Percentiles rank a stretch among this genome's conserved stretches.
These are phyloP conservation scores for Nakaseomyces bracarensis DNA, from an alignment of 1,139 yeast species.

Conservation along the genomic window DNA sequence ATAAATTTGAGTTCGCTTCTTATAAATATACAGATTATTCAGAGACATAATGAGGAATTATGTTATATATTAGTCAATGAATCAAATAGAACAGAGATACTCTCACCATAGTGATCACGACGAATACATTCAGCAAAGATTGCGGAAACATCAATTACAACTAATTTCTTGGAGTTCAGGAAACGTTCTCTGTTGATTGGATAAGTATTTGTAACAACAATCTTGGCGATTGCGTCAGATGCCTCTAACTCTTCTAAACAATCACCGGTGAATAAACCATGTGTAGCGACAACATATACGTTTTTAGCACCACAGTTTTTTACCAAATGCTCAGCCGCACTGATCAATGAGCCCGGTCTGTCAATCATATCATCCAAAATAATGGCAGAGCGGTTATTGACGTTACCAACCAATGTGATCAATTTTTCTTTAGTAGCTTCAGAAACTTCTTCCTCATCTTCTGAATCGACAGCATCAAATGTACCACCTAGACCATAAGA, in stretches of 20 bases:
- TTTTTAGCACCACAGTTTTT: slow-evolving; percentile 90
- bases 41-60: slow-evolving; percentile 13
- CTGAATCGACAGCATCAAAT: slow-evolving; percentile 74
- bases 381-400: slow-evolving; percentile 81
- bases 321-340: slow-evolving; percentile 96
- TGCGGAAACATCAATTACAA: slow-evolving; percentile 86
- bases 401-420: slow-evolving; percentile 95
- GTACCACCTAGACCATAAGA: slow-evolving; percentile 68
- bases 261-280: slow-evolving; percentile 83
- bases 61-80: slow-evolving; percentile 49
- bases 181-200: slow-evolving; percentile 65
- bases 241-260: slow-evolving; percentile 73
- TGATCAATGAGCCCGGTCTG: slow-evolving; percentile 84
- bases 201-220: slow-evolving; percentile 93
- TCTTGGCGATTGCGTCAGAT: slow-evolving; percentile 71
- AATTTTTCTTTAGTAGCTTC: slow-evolving; percentile 68
- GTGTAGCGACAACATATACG: slow-evolving; percentile 90
- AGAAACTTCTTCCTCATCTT: slow-evolving; percentile 70
- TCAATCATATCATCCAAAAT: slow-evolving; percentile 96
- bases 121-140: slow-evolving; percentile 97
- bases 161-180: slow-evolving; percentile 54
- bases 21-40: slow-evolving; percentile 22
- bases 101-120: slow-evolving; percentile 96
- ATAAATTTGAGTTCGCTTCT: slow-evolving; percentile 18
- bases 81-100: slow-evolving; percentile 85